Percentiles rank a stretch among this genome's conserved stretches.
phyloP scores from a whole-genome alignment of 2,329 filamentous ascomycete species.

The Fusarium ramigenum region DNA sequence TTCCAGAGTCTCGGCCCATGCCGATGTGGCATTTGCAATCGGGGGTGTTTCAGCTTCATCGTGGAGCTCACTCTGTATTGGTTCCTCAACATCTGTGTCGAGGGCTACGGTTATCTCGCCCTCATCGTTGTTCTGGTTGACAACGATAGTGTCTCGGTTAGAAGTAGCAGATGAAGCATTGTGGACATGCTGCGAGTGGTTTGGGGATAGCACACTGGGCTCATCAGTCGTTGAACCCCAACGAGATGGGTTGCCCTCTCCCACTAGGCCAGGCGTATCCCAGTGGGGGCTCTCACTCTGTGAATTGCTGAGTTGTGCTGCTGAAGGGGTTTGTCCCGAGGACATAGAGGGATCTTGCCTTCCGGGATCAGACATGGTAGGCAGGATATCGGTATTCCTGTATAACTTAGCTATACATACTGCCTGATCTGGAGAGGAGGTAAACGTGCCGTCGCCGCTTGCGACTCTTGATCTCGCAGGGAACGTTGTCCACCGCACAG shows the following conservation, averaged over 20 bases:
- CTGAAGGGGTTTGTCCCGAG: neutral
- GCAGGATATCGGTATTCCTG: neutral
- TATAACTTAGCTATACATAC: neutral
- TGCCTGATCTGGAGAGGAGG: rapidly evolving
- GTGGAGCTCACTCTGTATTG: rapidly evolving
- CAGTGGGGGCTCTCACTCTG: neutral
- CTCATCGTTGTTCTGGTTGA: neutral
- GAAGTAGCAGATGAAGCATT: neutral
- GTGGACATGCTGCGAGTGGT: neutral
- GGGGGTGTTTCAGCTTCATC: rapidly evolving
- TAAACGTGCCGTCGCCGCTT: neutral
- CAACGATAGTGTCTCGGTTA: neutral
- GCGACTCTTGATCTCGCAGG: neutral
- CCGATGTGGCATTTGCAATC: neutral
- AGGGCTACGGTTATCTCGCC: neutral
- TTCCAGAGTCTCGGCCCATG: neutral
- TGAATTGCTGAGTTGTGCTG: too few relatives aligned
- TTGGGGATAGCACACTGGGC: rapidly evolving
- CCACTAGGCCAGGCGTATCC: neutral
- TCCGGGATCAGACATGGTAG: rapidly evolving
- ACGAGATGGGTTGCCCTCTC: rapidly evolving
- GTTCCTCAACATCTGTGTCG: neutral
- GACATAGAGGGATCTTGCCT: neutral
- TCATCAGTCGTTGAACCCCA: too few relatives aligned
- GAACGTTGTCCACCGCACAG: neutral